phyloP scores from a whole-genome alignment of 495 filamentous ascomycete genomes.

The Neurospora sp. region DNA sequence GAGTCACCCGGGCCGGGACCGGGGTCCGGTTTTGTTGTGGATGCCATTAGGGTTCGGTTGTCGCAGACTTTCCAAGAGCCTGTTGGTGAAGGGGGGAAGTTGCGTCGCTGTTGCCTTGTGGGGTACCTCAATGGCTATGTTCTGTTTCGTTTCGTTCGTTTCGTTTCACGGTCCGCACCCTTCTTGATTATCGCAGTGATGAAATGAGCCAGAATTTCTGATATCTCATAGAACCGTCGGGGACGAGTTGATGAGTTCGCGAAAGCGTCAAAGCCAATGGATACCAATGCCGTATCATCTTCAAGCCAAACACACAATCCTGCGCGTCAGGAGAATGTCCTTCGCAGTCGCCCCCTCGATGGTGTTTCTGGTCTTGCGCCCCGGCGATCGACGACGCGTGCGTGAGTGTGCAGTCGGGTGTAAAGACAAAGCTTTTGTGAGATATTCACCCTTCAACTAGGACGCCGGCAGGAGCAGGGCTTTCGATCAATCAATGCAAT shows the following conservation, averaged over 20 bases:
- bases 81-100: too few relatives aligned
- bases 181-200: not conserved
- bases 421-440: not conserved
- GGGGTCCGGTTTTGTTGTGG: not conserved
- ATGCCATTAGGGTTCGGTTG: not conserved
- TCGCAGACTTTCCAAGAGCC: not conserved
- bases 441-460: not conserved
- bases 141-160: not conserved
- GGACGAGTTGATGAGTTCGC: not conserved
- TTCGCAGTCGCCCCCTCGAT: not conserved
- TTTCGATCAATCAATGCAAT: too few relatives aligned
- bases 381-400: not conserved
- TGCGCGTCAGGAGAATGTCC: not conserved
- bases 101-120: too few relatives aligned
- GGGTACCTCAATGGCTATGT: too few relatives aligned
- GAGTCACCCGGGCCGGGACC: conserved; percentile 4
- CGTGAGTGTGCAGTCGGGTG: not conserved
- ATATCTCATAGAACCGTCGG: not conserved
- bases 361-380: not conserved
- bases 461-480: too few relatives aligned
- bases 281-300: not conserved
- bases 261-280: not conserved
- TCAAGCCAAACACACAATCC: not conserved
- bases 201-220: not conserved
- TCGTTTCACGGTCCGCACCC: not conserved